Percentiles rank a stretch among this genome's conserved stretches.
Evolutionary conservation across 2,329 filamentous ascomycete species (phyloP).

Genomic region (Myotisia sp.): DNA sequence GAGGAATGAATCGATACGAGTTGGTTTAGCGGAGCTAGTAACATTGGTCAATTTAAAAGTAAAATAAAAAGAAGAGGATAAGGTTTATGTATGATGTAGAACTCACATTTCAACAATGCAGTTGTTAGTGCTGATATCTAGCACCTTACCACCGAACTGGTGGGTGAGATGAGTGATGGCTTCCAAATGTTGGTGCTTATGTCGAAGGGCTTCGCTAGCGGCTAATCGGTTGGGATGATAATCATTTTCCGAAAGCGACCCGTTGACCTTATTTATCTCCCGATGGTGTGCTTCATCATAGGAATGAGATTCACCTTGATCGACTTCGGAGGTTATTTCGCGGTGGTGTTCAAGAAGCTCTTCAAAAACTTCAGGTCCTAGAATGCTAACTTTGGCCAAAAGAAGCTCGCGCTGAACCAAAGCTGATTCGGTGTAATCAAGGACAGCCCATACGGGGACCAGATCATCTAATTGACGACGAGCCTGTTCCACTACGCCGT

Average conservation of each 20-base stretch:
- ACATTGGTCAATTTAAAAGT: no score
- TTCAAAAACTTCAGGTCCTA: constrained; percentile 96
- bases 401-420: constrained; percentile 92
- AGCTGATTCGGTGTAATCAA: constrained; percentile 86
- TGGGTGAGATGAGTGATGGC: constrained; percentile 93
- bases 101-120: constrained; percentile 95
- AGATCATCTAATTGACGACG: constrained; percentile 89
- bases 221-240: constrained; percentile 85
- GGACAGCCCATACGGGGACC: constrained; percentile 93
- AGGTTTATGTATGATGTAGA: not conserved
- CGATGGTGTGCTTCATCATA: constrained; percentile 18
- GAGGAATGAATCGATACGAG: constrained; percentile 91
- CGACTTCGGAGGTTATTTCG: constrained; percentile 56
- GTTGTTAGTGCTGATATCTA: constrained; percentile 96
- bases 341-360: constrained; percentile 90
- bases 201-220: constrained; percentile 73
- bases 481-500: constrained; percentile 82
- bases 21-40: constrained; percentile 71
- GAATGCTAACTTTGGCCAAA: constrained; percentile 88
- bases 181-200: constrained; percentile 95
- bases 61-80: not conserved
- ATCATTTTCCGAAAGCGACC: constrained; percentile 34
- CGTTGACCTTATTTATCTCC: constrained; percentile 28
- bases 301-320: constrained; percentile 10
- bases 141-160: constrained; percentile 92